A percentile compares a stretch with the other conserved stretches of the same genome.
These are phyloP conservation scores for Pseudogymnoascus sp. DNA, from an alignment of 2,329 filamentous ascomycete species.

Conservation along the genomic window DNA sequence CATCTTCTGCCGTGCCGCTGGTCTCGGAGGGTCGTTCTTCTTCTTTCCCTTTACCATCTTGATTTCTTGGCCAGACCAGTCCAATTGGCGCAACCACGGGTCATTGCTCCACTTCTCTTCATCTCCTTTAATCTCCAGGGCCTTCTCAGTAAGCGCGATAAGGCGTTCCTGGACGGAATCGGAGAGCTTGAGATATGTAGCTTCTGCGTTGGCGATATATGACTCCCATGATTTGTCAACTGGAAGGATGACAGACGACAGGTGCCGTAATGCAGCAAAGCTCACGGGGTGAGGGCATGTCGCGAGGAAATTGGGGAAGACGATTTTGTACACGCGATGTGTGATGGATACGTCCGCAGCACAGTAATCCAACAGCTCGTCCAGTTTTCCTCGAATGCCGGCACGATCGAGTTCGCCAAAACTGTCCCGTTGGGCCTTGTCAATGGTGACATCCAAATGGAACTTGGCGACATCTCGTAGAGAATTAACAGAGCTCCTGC, in stretches of 20 bases:
- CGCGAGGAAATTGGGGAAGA: slow-evolving; percentile 81
- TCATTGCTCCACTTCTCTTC: slow-evolving; percentile 65
- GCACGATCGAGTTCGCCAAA: slow-evolving; percentile 74
- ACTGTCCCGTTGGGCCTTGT: slow-evolving; percentile 78
- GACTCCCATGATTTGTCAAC: slow-evolving; percentile 81
- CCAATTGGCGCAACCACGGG: slow-evolving; percentile 85
- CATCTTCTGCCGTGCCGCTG: slow-evolving; percentile 77
- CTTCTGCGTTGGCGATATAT: slow-evolving; percentile 77
- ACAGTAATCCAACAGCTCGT: slow-evolving; percentile 86
- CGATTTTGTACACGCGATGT: slow-evolving; percentile 86
- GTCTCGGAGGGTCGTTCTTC: slow-evolving; percentile 70
- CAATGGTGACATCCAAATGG: slow-evolving; percentile 82
- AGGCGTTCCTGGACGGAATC: slow-evolving; percentile 72
- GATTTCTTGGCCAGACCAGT: slow-evolving; percentile 91
- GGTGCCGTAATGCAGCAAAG: slow-evolving; percentile 84
- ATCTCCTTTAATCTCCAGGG: slow-evolving; percentile 64
- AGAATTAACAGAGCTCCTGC: slow-evolving; percentile 89
- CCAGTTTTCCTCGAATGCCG: slow-evolving; percentile 62
- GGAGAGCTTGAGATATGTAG: slow-evolving; percentile 69
- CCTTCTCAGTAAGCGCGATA: slow-evolving; percentile 64
- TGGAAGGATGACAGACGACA: slow-evolving; percentile 89
- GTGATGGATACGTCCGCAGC: slow-evolving; percentile 90
- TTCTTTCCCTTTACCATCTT: slow-evolving; percentile 88
- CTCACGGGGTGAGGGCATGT: slow-evolving; percentile 95
- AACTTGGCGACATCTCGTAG: slow-evolving; percentile 93